Conservation (phyloP, 371 early-diverging fungal species). For the Sporodiniella umbellata region DNA sequence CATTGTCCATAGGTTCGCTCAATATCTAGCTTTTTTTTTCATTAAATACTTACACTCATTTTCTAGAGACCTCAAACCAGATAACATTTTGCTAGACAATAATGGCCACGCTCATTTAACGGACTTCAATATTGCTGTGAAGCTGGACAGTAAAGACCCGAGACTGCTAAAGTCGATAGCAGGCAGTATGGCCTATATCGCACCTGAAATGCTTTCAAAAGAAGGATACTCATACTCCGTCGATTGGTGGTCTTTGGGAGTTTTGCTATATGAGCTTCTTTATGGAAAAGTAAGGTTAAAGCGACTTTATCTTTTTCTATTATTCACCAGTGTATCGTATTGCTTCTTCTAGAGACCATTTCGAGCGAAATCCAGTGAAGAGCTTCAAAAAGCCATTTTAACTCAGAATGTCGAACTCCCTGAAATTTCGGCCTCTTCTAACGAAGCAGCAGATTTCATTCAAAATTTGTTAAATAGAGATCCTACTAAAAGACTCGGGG, state of each 20-base stretch:
- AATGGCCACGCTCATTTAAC: slow-evolving; percentile 82
- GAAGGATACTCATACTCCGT: slow-evolving; percentile 68
- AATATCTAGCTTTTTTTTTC: too few species aligned
- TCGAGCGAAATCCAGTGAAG: slow-evolving; percentile 72
- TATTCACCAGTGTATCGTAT: not conserved
- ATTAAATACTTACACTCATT: too few species aligned
- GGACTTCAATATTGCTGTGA: slow-evolving; percentile 85
- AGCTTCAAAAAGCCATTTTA: slow-evolving; percentile 61
- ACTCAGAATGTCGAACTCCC: slow-evolving; percentile 57
- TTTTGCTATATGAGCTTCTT: slow-evolving; percentile 60
- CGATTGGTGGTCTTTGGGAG: slow-evolving; percentile 90
- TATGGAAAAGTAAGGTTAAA: slow-evolving; percentile 1
- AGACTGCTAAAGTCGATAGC: slow-evolving; percentile 59
- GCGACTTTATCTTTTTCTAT: not conserved
- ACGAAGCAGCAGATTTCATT: slow-evolving; percentile 51
- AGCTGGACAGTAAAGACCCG: not conserved
- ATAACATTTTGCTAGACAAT: slow-evolving; percentile 84
- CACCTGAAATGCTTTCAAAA: slow-evolving; percentile 71
- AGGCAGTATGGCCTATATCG: slow-evolving; percentile 73
- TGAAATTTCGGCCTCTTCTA: slow-evolving; percentile 42
- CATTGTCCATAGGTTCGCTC: slow-evolving; percentile 46
- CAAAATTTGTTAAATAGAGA: slow-evolving; percentile 54
- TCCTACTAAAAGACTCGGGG: slow-evolving; percentile 51
- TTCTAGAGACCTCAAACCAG: slow-evolving; percentile 82
- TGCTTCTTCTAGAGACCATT: slow-evolving; percentile 67